Conservation (phyloP, 2,329 filamentous ascomycete genomes). For the Colletotrichum incanum region DNA sequence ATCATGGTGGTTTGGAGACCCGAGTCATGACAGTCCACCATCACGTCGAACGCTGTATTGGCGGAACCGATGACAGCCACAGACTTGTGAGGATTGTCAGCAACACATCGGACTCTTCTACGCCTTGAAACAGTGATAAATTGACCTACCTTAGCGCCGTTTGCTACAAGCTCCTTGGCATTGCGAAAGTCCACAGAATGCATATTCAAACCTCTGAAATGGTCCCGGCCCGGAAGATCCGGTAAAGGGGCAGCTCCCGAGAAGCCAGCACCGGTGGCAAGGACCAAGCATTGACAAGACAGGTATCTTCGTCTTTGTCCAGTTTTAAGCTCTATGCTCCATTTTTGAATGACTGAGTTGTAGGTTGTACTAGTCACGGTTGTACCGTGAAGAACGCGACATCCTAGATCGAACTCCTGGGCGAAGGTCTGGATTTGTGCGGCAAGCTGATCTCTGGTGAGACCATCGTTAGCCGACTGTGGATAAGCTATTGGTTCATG, state of each 20-base stretch:
- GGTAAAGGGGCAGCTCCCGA: conserved; percentile 47
- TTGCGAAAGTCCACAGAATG: conserved; percentile 49
- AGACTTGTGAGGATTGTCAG: conserved; percentile 40
- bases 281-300: conserved; percentile 47
- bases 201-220: conserved; percentile 47
- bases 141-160: conserved; percentile 45
- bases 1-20: conserved; percentile 54
- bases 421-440: conserved; percentile 49
- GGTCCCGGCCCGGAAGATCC: conserved; percentile 40
- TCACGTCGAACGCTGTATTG: conserved; percentile 60
- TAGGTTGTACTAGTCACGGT: conserved; percentile 48
- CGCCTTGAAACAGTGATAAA: rapidly evolving
- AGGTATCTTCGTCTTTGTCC: conserved; percentile 17
- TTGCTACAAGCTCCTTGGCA: conserved; percentile 40
- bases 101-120: too few relatives aligned
- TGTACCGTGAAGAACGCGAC: conserved; percentile 50
- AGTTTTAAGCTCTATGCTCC: conserved; percentile 48
- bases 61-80: conserved; percentile 56
- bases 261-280: conserved; percentile 48
- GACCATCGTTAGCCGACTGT: conserved; percentile 41
- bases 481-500: conserved; percentile 33
- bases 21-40: conserved; percentile 52
- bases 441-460: conserved; percentile 48
- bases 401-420: conserved; percentile 48
- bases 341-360: conserved; percentile 44